Percentiles rank a stretch among this genome's conserved stretches.
These are phyloP conservation scores for Hypoxylon sp. DNA, from an alignment of 2,329 filamentous ascomycete species.

Conservation along the genomic window DNA sequence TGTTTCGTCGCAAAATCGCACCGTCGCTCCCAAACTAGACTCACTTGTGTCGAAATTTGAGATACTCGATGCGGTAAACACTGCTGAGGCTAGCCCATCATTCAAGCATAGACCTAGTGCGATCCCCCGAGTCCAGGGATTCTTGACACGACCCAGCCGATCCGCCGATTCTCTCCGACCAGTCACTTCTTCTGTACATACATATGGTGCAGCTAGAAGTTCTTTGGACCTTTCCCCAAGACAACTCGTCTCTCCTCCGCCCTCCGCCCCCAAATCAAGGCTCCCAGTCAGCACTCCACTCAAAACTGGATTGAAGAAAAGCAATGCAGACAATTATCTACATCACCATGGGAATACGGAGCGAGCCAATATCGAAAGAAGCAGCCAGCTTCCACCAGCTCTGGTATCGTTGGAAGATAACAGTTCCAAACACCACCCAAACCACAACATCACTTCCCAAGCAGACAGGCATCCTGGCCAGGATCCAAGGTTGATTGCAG, in stretches of 20 bases:
- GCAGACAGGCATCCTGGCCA: conserved; percentile 40
- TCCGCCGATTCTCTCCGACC: conserved; percentile 13
- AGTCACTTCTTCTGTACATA: conserved; percentile 9
- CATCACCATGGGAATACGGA: neutral
- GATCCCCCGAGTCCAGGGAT: conserved; percentile 22
- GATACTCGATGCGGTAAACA: conserved; percentile 47
- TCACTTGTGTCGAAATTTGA: conserved; percentile 54
- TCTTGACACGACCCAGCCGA: conserved; percentile 2
- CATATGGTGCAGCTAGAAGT: conserved; percentile 2
- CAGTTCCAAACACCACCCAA: conserved; percentile 3
- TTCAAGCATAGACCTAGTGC: conserved; percentile 13
- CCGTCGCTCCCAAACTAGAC: conserved; percentile 42
- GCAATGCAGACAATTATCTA: neutral
- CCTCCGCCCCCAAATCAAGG: conserved; percentile 19
- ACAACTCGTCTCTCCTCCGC: conserved; percentile 23
- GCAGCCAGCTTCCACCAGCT: neutral
- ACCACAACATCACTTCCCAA: conserved; percentile 29
- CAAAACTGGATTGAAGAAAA: conserved; percentile 1
- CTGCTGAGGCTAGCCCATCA: conserved; percentile 27
- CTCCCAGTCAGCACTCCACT: conserved; percentile 29
- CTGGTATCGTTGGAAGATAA: conserved; percentile 1
- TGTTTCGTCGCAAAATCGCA: conserved; percentile 30
- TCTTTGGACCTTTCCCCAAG: conserved; percentile 33
- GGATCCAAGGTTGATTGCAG: conserved; percentile 48
- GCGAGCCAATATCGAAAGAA: neutral